A percentile compares a stretch with the other conserved stretches of the same genome.
Evolutionary conservation across 805 yeast genomes (phyloP).

Genomic region (Ogataea populi-albae): DNA sequence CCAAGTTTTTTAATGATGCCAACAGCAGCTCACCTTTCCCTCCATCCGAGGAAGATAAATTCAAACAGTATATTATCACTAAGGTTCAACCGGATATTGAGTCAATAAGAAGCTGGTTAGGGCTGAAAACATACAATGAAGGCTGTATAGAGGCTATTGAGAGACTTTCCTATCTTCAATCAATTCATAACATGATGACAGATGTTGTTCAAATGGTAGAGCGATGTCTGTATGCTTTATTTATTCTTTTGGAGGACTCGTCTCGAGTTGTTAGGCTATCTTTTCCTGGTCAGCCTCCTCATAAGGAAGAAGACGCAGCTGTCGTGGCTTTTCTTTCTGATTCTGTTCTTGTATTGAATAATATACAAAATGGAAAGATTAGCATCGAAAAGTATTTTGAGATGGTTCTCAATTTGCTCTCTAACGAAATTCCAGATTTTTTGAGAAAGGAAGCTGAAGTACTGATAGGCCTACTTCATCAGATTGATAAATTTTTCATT

Average conservation of each 20-base stretch:
- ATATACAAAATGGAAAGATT: conserved; percentile 11
- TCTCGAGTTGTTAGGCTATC: conserved; percentile 11
- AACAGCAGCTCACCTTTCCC: conserved; percentile 1
- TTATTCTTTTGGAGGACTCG: conserved; percentile 17
- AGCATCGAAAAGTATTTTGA: conserved; percentile 15
- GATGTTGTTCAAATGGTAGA: conserved; percentile 26
- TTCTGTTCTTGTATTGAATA: conserved; percentile 18
- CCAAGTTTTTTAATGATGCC: conserved; percentile 3
- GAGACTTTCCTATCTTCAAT: conserved; percentile 16
- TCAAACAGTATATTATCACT: conserved; percentile 13
- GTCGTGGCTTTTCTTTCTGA: conserved; percentile 19
- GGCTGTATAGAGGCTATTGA: conserved; percentile 27
- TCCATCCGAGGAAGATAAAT: conserved; percentile 4
- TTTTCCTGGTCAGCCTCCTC: conserved; percentile 7
- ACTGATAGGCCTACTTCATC: conserved; percentile 6
- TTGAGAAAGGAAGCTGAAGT: conserved; percentile 15
- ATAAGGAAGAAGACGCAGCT: conserved; percentile 9
- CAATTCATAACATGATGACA: conserved; percentile 20
- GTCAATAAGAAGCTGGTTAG: conserved; percentile 19
- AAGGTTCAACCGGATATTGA: conserved; percentile 23
- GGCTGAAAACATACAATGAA: conserved; percentile 23
- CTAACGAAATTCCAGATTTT: conserved; percentile 19
- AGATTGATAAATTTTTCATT: conserved; percentile 15
- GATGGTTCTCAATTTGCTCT: conserved; percentile 13
- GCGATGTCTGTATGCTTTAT: conserved; percentile 21